Base-by-base conservation (phyloP, 2,329 filamentous ascomycete genomes). In the Ophiostoma piceae region DNA sequence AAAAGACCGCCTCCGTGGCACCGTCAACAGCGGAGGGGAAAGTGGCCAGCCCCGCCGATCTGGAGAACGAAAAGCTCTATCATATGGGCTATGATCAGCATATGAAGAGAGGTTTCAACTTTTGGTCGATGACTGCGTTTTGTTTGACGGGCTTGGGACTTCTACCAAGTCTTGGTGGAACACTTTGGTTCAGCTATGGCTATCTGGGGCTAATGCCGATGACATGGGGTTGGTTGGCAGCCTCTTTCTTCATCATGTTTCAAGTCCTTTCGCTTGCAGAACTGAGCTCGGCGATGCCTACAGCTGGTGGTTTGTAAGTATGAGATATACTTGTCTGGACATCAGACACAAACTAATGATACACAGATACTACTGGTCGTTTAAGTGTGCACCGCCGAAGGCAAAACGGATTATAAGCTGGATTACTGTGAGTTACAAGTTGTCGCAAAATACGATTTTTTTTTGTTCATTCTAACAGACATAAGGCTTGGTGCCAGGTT, bases 191-290 rank as follows among this genome's bases (percentile, higher is more conserved):
- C 35, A 65, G 62, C 35, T 65, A 65, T 39, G 35, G 35, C 16
- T 65, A 65, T 16, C n/a, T 65, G 8, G 35, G 62, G 4, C 35
- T 65, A 8, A 39, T 65, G 62, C 62, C 62, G 9, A 65, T 65
- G 35, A 65, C 62, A 19, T 65, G 62, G 62, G 35, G 62, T 8
- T 65, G 62, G 62, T 39, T 65, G 62, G 62, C 35, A 1, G 35
- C 62, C 9, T 65, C 62, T 14, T 65, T 65, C 19, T 65, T 65
- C 4, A 65, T 65, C 19, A 41, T 65, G 62, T 65, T 65, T 19
- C 62, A 65, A 8, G 62, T 65, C 9, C n/a, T 65, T 6, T 65
- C 35, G 11, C 62, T 65, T 39, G 62, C 62, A n/a, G 62, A 65
- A 26, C 32, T 65, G 19, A 65, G 62, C n/a, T 65, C 35, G 2